Conservation (phyloP, 2,329 filamentous ascomycete species). For the Lasiodiplodia citricola region DNA sequence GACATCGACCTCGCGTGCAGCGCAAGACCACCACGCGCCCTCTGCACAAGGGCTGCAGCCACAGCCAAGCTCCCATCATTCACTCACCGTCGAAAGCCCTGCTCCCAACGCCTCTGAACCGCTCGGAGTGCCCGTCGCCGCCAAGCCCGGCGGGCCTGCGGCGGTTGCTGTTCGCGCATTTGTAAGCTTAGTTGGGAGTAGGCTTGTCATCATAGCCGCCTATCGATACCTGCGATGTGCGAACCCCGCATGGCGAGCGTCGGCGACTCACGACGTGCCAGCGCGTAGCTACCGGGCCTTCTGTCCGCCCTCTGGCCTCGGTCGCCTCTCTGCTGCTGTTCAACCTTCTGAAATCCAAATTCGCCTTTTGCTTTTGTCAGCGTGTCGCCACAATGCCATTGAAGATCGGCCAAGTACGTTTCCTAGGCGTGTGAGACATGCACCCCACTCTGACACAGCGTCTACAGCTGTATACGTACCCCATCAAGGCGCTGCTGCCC, state of each 20-base stretch:
- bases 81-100: constrained; percentile 9
- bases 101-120: constrained; percentile 6
- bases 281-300: background rate
- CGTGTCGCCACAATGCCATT: constrained; percentile 29
- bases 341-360: background rate
- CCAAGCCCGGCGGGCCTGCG: constrained; percentile 1
- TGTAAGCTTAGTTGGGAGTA: background rate
- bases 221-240: constrained; percentile 2
- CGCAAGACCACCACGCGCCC: constrained; percentile 19
- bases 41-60: constrained; percentile 8
- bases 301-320: background rate
- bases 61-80: constrained; percentile 3
- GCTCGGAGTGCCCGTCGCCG: constrained; percentile 10
- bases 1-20: constrained; percentile 16
- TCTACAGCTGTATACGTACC: constrained; percentile 51
- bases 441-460: constrained; percentile 8
- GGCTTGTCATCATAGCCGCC: background rate
- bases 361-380: background rate
- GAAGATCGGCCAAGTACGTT: constrained; percentile 41
- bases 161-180: background rate
- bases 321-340: background rate
- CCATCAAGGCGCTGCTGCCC: constrained; percentile 54
- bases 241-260: constrained; percentile 3
- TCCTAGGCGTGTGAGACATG: background rate
- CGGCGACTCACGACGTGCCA: background rate